Evolutionary conservation across 1,284 basidiomycete species (phyloP), one percentile per base, ranked within the genome.

Genomic region (Melanopsichium pennsylvanicum): DNA sequence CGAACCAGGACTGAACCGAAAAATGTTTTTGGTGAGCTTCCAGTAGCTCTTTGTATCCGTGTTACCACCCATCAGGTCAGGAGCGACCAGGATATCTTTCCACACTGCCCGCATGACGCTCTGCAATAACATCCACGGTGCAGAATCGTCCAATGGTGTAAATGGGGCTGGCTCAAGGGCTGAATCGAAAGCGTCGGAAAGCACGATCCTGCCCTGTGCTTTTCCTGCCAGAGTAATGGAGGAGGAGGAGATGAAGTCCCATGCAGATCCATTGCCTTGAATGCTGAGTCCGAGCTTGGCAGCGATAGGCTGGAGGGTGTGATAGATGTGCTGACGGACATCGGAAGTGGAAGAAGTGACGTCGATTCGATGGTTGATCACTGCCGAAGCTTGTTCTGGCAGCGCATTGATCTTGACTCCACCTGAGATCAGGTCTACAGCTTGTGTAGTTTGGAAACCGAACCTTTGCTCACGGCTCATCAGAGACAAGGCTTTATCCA

Each of bases 361-460:
- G 6, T 85, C 84, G 54, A 88, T 86, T 13, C 87, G 85, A 68
- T 87, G 87, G 68, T 89, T 88, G 46, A 88, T 41, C 16, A 86
- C 76, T 5, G 86, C 86, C 63, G 81, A 84, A 1, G 85, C 85
- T 50, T 82, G 81, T 78, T 88, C 87, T 1, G 87, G 87, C 1
- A 88, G 82, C 2, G 87, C 87, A 64, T 88, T 88, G 44, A 81
- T 83, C 81, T 90, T 90, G 35, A 89, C 86, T 15, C 89, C 89
- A 3, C 88, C 89, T 7, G 83, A 74, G 34, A 90, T 84, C 7
- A 90, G 77, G 72, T 89, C 88, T 32, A 87, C 84, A 2, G 90
- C 89, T 74, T 89, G 88, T 0, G 89, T 89, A 2, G 88, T 91
- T 26, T 85, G 83, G 15, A 88, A 81, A 19, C 86, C 70, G 55